Evolutionary conservation across 306 rosid species (phyloP), one percentile per base, ranked within the genome.

Genomic region (Sindora glabra): DNA sequence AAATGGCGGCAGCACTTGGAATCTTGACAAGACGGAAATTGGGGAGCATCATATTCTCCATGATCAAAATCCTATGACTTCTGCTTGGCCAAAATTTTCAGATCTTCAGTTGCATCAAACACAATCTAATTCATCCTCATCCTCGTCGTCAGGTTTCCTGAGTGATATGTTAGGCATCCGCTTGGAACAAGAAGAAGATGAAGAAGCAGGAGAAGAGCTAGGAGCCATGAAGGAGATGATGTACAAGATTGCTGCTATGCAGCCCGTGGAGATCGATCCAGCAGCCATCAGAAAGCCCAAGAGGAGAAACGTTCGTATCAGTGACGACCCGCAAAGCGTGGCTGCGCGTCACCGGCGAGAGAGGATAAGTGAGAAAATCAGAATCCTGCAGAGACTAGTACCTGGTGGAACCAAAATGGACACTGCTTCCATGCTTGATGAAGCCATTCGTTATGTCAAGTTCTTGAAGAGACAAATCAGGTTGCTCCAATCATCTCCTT

Each of bases 181-280:
- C 34, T 10, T 25, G 25, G 77, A 74, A 23, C 77, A 74, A 38
- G 74, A 74, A 14, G 76, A 70, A 0, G 73, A 75, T 14, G 82
- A n/a, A n/a, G n/a, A 72, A 11, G 22, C 25, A 1, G 96, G 77
- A 37, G 95, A 91, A 49, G 95, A 89, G 75, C 76, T 91, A 0
- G 96, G 98, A 10, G 88, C 88, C 19, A 80, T 91, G 95, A 91
- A 91, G 75, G 98, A 91, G 62, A 91, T 91, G 98, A 84, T 88
- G 96, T 91, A 85, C 86, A 83, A 76, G 89, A 91, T 91, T 1
- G 90, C 98, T 0, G 92, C 85, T 40, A 91, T 91, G 98, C 98
- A 91, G 48, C 98, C 98, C 0, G 98, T 91, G 76, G 96, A 91
- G 48, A 86, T 91, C 14, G 98, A 91, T 66, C 98, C 96, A 0